Evolutionary conservation across 306 rosid genomes (phyloP), one percentile per base, ranked within the genome.

Genomic region (Aeschynomene evenia): DNA sequence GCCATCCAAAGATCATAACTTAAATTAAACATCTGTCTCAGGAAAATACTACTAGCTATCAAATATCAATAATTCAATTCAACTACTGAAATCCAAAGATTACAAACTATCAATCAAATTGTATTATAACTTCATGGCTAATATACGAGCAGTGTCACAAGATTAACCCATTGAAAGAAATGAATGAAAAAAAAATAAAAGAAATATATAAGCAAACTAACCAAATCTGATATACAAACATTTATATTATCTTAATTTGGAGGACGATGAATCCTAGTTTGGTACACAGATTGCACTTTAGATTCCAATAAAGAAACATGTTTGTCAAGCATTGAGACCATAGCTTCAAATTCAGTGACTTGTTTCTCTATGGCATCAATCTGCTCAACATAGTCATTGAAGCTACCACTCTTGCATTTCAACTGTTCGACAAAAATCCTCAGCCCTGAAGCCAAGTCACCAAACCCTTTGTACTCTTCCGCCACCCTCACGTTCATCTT

Each of bases 311-410:
- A 74, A 40, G 85, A 57, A 33, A 84, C 89, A 66, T 94, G 68
- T 45, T 80, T 77, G 73, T 94, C 98, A 20, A 94, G 95, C 93
- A 94, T 58, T 5, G 97, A 88, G 54, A 94, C 77, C 45, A 84
- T 84, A 57, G 85, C 98, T 80, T 94, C 98, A 68, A 88, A 94
- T 51, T 90, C 99, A 42, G 91, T 86, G 33, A 94, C 95, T 71
- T 88, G 98, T 22, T 77, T 82, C 67, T 94, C 97, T 16, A 94
- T 88, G 11, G 75, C 85, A 55, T 87, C 95, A 68, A 94, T 90
- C 70, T 94, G 91, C 72, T 79, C 79, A 36, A 74, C 86, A 43
- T 88, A 88, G 24, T 81, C 89, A 23, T 94, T 90, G 61, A 94
- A 91, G 85, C 67, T 76, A 20, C 88, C 84, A 74, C 91, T 84